Conservation (phyloP, 2,329 filamentous ascomycete genomes). For the Aspergillus versicolor region DNA sequence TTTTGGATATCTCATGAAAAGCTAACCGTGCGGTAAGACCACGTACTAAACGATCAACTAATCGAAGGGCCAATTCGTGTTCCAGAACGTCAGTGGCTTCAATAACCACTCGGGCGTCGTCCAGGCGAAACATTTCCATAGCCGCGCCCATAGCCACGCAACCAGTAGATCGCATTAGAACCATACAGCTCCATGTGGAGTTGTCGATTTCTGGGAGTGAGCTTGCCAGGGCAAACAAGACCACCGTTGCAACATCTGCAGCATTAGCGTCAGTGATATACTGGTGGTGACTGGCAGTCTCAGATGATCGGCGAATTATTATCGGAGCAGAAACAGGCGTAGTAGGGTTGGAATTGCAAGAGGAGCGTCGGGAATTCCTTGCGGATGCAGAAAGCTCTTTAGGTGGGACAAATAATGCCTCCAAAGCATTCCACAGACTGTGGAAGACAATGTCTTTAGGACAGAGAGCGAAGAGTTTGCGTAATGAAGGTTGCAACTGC, state of each 20-base stretch:
- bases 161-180: slow-evolving; percentile 43
- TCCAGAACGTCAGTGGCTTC: slow-evolving; percentile 47
- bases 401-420: slow-evolving; percentile 41
- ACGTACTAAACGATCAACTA: slow-evolving; percentile 50
- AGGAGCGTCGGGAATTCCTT: slow-evolving; percentile 32
- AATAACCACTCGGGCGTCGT: slow-evolving; percentile 31
- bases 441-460: slow-evolving; percentile 43
- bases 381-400: slow-evolving; percentile 32
- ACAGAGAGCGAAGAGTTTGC: slow-evolving; percentile 36
- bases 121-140: slow-evolving; percentile 32
- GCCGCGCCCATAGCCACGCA: slow-evolving; percentile 38
- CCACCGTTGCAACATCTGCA: slow-evolving; percentile 39
- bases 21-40: slow-evolving; percentile 51
- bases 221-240: slow-evolving; percentile 38
- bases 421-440: slow-evolving; percentile 43
- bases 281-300: slow-evolving; percentile 25
- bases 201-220: slow-evolving; percentile 38
- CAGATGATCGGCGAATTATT: slow-evolving; percentile 27
- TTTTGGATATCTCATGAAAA: slow-evolving; percentile 49
- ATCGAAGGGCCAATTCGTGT: slow-evolving; percentile 51
- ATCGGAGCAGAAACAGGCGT: slow-evolving; percentile 22
- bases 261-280: slow-evolving; percentile 40
- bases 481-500: slow-evolving; percentile 34
- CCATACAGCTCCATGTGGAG: slow-evolving; percentile 40
- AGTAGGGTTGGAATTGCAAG: slow-evolving; percentile 27